Conservation (phyloP, 1,284 basidiomycete species). For the Puccinia novopanici region DNA sequence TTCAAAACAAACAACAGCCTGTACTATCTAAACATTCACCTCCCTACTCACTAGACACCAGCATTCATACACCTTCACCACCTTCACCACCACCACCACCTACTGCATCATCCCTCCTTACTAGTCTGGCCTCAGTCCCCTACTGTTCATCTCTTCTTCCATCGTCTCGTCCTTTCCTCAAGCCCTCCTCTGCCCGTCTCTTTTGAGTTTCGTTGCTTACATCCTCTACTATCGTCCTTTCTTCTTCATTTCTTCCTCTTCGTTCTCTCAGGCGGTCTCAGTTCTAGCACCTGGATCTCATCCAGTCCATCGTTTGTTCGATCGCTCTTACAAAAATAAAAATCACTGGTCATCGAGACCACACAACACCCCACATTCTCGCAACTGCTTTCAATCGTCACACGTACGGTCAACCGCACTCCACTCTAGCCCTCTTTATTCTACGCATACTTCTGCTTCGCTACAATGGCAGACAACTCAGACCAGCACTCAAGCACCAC, state of each 20-base stretch:
- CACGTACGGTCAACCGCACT: background rate
- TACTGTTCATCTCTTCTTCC: conserved; percentile 34
- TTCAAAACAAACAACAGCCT: background rate
- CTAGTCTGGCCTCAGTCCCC: conserved; percentile 30
- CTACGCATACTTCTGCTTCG: background rate
- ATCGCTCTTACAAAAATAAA: conserved; percentile 29
- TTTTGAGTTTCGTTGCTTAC: conserved; percentile 21
- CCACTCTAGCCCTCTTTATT: background rate
- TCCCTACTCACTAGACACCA: conserved; percentile 13
- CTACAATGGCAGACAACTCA: conserved; percentile 21
- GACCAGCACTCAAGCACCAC: conserved; percentile 25
- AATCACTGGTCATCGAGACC: conserved; percentile 30
- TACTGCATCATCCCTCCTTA: conserved; percentile 6
- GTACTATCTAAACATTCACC: background rate
- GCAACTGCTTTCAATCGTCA: conserved; percentile 14
- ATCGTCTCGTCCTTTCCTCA: conserved; percentile 7
- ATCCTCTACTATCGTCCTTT: conserved; percentile 19
- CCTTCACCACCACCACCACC: background rate
- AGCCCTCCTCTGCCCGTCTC: conserved; percentile 7
- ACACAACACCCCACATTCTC: conserved; percentile 2
- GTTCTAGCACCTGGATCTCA: conserved; percentile 21
- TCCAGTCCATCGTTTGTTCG: conserved; percentile 44
- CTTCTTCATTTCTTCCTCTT: background rate
- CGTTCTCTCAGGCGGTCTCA: conserved; percentile 24
- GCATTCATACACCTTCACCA: background rate